Percentiles rank a stretch among this genome's conserved stretches.
Evolutionary conservation across 1,284 basidiomycete species (phyloP).

Genomic region (Apiotrichum gracile): DNA sequence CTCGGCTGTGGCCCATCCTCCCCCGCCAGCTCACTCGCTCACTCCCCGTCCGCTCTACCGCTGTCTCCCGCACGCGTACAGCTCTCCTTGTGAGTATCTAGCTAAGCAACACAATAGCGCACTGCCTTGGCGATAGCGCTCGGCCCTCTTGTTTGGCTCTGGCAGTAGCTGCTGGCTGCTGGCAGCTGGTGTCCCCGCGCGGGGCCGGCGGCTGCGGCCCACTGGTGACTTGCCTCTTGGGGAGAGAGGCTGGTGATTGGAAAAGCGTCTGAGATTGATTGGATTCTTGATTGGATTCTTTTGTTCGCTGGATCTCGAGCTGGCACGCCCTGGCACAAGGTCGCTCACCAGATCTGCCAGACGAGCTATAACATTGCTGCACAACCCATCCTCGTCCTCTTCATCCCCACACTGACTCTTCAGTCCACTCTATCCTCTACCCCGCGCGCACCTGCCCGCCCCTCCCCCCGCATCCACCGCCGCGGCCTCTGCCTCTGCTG

Average conservation of each 20-base stretch:
- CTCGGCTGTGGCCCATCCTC: conserved; percentile 1
- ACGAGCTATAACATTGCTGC: too few relatives aligned
- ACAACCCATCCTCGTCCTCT: not conserved
- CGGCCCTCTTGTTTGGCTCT: too few relatives aligned
- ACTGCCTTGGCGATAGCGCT: too few relatives aligned
- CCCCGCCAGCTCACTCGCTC: not conserved
- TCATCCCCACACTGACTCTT: not conserved
- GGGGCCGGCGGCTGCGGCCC: too few relatives aligned
- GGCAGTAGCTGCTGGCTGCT: too few relatives aligned
- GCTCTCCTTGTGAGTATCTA: not conserved
- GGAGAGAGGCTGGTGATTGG: not conserved
- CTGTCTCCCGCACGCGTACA: not conserved
- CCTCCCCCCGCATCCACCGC: conserved; percentile 3
- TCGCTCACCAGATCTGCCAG: too few relatives aligned
- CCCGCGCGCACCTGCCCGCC: not conserved
- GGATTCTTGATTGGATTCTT: not conserved
- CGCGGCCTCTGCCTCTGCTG: conserved; percentile 17
- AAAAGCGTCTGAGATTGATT: not conserved
- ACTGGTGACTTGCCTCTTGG: too few relatives aligned
- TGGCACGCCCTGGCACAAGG: too few relatives aligned
- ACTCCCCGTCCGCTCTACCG: not conserved
- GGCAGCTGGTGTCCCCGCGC: too few relatives aligned
- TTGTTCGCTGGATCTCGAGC: too few relatives aligned
- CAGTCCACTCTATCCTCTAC: not conserved
- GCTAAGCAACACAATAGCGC: too few relatives aligned